Evolutionary conservation across 1,284 basidiomycete species (phyloP).

Genomic region (Malassezia caprae): DNA sequence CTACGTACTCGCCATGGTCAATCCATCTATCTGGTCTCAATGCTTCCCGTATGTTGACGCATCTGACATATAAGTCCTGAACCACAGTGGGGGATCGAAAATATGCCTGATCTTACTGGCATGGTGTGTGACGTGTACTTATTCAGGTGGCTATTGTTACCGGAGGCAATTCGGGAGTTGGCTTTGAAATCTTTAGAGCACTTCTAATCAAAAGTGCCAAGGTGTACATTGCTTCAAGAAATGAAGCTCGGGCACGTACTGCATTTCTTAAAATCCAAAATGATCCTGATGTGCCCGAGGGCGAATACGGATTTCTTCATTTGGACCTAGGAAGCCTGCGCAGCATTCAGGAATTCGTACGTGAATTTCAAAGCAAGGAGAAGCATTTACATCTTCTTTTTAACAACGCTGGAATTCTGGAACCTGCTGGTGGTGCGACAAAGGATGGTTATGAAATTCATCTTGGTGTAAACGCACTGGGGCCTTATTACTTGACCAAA

Average conservation of each 20-base stretch:
- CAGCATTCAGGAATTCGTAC: conserved; percentile 20
- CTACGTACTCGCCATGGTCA: background rate
- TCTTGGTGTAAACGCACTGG: conserved; percentile 29
- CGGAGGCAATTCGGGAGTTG: conserved; percentile 39
- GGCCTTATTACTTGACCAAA: conserved; percentile 25
- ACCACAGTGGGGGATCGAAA: background rate
- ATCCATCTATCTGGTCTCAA: conserved; percentile 1
- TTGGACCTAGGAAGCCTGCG: conserved; percentile 25
- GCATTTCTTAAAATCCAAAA: conserved; percentile 8
- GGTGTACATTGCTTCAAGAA: conserved; percentile 24
- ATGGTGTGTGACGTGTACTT: background rate
- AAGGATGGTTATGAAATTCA: conserved; percentile 30
- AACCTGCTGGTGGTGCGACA: conserved; percentile 3
- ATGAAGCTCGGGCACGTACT: conserved; percentile 8
- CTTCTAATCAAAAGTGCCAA: conserved; percentile 24
- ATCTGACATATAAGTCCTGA: background rate
- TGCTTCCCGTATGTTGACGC: conserved; percentile 8
- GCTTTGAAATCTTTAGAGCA: conserved; percentile 27
- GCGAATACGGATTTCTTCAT: conserved; percentile 16
- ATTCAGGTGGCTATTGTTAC: conserved; percentile 30
- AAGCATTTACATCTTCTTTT: conserved; percentile 25
- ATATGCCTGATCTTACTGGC: conserved; percentile 8
- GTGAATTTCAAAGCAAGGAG: conserved; percentile 18
- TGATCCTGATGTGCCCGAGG: background rate
- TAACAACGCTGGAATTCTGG: conserved; percentile 26